These are phyloP conservation scores for Nitzschia sp. DNA, from an alignment of 108 stramenopile genomes.

Conservation along the genomic window DNA sequence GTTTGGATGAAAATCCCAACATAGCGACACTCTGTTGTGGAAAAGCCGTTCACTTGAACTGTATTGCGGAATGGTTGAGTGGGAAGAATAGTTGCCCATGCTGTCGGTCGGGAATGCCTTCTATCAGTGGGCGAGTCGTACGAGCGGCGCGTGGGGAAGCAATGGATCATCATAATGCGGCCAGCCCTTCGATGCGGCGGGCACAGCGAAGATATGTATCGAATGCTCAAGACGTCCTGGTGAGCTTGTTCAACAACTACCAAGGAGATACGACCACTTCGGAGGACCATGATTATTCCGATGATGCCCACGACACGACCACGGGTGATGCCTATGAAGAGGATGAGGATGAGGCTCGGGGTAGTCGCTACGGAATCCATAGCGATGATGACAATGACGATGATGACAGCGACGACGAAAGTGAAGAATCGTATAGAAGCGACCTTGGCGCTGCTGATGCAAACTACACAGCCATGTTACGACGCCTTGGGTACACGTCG, in stretches of 20 bases:
- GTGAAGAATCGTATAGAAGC: too few species aligned
- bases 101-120: constrained; percentile 39
- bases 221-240: background rate
- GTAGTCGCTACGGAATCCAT: constrained; percentile 8
- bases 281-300: constrained; percentile 10
- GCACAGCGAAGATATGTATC: background rate
- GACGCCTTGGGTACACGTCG: too few species aligned
- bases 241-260: background rate
- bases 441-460: too few species aligned
- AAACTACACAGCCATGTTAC: too few species aligned
- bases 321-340: constrained; percentile 1
- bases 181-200: background rate
- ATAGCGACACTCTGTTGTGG: constrained; percentile 62
- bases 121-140: constrained; percentile 33
- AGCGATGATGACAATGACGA: constrained; percentile 13
- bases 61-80: constrained; percentile 52
- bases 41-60: constrained; percentile 56
- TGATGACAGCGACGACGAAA: constrained; percentile 4
- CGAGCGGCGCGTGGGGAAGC: constrained; percentile 7
- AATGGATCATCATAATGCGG: background rate
- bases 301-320: constrained; percentile 6
- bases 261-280: background rate
- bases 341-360: constrained; percentile 17
- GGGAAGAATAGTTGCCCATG: constrained; percentile 31
- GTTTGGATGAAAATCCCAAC: constrained; percentile 51